Base-by-base conservation (phyloP, 306 rosid genomes). In the Ochetophila trinervis region DNA sequence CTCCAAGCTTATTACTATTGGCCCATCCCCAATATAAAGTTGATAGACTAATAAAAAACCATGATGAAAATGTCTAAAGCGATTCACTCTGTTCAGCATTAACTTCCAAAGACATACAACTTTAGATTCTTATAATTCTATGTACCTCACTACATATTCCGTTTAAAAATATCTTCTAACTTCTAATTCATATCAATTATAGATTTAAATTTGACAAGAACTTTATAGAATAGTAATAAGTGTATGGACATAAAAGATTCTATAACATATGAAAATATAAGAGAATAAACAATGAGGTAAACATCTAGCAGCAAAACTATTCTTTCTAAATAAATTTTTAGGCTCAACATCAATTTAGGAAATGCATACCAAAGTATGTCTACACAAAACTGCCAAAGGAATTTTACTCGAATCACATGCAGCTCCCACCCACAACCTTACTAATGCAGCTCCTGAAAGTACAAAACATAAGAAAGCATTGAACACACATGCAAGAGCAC, bases 401-500 rank as follows among this genome's bases (percentile, higher is more conserved):
- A 90, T 68, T 71, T 60, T 71, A 71, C 67, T 72, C 21, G 78
- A 78, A 76, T 80, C 78, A 6, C 13, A 65, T 44, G 67, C 62
- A 69, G 76, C 81, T 72, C 94, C 91, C 70, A 81, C 75, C 97
- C 97, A 93, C 67, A 93, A 63, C 80, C 88, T 83, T 51, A 62
- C 49, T 66, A 75, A 81, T 50, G 57, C 75, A 54, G 83, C 80
- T 65, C 91, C 97, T 89, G 85, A 27, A 57, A 78, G 56, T 57
- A 74, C 45, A 78, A 58, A 74, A 62, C 20, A 34, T 40, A 75
- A 56, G 47, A 36, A 67, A 59, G 67, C 13, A 6, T 62, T 15
- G 19, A 30, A 54, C 15, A 36, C 45, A 8, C 17, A 23, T 19
- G 53, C 42, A 59, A 57, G 40, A 54, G 70, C 60, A 40, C 73